Evolutionary conservation across 257 asterid species (phyloP).

Genomic region (Asclepias syriaca): DNA sequence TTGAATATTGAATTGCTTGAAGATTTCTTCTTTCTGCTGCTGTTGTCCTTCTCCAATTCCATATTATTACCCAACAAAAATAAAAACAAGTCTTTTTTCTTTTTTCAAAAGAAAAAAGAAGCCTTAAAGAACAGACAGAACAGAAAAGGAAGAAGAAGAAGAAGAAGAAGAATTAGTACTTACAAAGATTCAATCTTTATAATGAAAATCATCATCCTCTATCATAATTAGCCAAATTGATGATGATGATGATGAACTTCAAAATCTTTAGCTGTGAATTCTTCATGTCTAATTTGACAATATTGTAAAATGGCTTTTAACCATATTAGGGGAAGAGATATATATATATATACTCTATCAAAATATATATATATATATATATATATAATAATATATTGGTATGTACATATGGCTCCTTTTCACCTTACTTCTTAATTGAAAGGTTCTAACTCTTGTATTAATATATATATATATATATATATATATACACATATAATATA

Average conservation of each 20-base stretch:
- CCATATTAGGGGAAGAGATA: neutral
- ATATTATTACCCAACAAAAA: neutral
- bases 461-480: no score
- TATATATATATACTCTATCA: neutral
- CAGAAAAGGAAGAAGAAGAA: neutral
- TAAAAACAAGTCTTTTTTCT: no score
- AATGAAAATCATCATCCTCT: constrained; percentile 20
- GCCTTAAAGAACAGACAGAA: neutral
- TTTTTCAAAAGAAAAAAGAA: neutral
- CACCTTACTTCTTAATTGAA: no score
- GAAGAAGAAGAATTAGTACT: neutral
- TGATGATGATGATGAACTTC: constrained; percentile 18
- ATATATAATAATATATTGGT: no score
- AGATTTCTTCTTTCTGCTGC: no score
- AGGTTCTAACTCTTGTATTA: no score
- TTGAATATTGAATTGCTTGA: constrained; percentile 1
- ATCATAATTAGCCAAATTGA: constrained; percentile 18
- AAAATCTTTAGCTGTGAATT: constrained; percentile 6
- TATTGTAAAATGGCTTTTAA: neutral
- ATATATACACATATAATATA: no score
- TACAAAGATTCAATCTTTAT: neutral
- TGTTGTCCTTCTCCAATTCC: no score
- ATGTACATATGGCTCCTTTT: no score
- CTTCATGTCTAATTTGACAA: neutral
- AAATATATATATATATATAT: neutral